A percentile compares a stretch with the other conserved stretches of the same genome.
phyloP scores from a whole-genome alignment of 805 yeast genomes.

The Saccharomycopsis microspora region DNA sequence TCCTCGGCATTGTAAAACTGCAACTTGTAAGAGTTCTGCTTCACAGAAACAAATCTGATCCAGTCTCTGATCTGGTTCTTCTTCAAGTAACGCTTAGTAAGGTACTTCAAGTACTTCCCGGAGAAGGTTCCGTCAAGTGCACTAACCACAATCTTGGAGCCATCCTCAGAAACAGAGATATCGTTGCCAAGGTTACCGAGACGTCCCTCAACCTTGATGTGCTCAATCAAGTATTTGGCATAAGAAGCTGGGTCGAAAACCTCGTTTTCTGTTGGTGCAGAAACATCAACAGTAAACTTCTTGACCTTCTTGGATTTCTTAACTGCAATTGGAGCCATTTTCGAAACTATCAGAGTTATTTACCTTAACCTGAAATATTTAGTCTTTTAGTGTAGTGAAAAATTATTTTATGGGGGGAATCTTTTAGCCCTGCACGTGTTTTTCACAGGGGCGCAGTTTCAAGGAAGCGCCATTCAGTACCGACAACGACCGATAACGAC shows the following conservation, averaged over 20 bases:
- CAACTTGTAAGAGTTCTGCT: conserved; percentile 92
- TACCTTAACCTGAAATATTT: conserved; percentile 17
- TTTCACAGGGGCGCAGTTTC: background rate
- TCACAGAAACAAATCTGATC: conserved; percentile 96
- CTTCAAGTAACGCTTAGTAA: conserved; percentile 99
- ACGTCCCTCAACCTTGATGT: conserved; percentile 97
- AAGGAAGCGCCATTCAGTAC: background rate
- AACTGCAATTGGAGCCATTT: conserved; percentile 90
- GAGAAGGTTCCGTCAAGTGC: conserved; percentile 90
- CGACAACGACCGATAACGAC: no score
- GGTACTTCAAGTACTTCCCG: conserved; percentile 99
- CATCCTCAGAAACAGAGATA: conserved; percentile 79
- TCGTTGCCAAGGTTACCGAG: conserved; percentile 96
- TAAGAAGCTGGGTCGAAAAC: conserved; percentile 96
- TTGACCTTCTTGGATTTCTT: conserved; percentile 74
- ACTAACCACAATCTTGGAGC: conserved; percentile 81
- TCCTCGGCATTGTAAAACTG: conserved; percentile 98
- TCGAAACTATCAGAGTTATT: conserved; percentile 19
- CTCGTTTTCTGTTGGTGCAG: conserved; percentile 96
- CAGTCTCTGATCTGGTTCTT: conserved; percentile 99
- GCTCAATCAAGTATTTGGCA: conserved; percentile 97
- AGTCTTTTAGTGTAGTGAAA: background rate
- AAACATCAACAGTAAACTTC: conserved; percentile 90
- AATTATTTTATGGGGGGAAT: background rate
- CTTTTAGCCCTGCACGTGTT: background rate